phyloP scores from a whole-genome alignment of 23 red algal genomes.

The Rhodosorus marinus region DNA sequence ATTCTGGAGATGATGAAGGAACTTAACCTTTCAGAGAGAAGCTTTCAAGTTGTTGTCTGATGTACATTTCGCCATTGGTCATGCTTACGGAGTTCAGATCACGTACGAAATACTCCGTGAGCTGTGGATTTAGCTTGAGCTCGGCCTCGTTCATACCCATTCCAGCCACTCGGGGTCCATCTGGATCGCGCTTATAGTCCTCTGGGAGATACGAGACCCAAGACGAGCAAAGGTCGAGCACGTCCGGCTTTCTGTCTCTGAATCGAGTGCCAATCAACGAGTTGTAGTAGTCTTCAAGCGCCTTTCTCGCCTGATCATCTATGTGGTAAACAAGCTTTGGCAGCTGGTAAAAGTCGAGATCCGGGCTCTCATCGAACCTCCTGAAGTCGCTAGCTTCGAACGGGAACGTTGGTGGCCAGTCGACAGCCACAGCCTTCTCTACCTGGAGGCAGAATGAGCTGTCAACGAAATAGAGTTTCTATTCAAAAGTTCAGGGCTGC shows the following conservation, averaged over 20 bases:
- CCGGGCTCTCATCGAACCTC: slow-evolving; percentile 35
- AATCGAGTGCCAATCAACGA: no score
- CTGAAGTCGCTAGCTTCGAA: slow-evolving; percentile 54
- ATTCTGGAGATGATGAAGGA: no score
- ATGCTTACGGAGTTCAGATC: slow-evolving; percentile 81
- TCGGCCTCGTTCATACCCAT: slow-evolving; percentile 72
- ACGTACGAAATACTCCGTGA: slow-evolving; percentile 20
- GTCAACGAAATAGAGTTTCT: no score
- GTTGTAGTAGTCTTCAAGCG: slow-evolving; percentile 57
- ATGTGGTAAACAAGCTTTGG: slow-evolving; percentile 85
- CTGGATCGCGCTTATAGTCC: slow-evolving; percentile 6
- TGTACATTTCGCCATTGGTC: no score
- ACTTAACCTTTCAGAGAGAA: no score
- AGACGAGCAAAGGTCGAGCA: slow-evolving; percentile 77
- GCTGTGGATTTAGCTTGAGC: slow-evolving; percentile 32
- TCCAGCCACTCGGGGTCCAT: slow-evolving; percentile 26
- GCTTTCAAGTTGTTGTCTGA: no score
- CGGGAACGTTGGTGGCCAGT: slow-evolving; percentile 50
- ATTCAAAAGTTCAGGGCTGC: no score
- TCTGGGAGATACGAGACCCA: slow-evolving; percentile 89
- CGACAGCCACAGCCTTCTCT: no score
- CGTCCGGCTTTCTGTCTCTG: slow-evolving; percentile 16
- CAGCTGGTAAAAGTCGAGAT: slow-evolving; percentile 58
- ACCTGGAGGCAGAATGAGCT: no score
- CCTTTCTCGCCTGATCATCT: slow-evolving; percentile 55